These are phyloP conservation scores for Phytophthora pseudosyringae DNA, from an alignment of 352 stramenopile species.

Conservation along the genomic window DNA sequence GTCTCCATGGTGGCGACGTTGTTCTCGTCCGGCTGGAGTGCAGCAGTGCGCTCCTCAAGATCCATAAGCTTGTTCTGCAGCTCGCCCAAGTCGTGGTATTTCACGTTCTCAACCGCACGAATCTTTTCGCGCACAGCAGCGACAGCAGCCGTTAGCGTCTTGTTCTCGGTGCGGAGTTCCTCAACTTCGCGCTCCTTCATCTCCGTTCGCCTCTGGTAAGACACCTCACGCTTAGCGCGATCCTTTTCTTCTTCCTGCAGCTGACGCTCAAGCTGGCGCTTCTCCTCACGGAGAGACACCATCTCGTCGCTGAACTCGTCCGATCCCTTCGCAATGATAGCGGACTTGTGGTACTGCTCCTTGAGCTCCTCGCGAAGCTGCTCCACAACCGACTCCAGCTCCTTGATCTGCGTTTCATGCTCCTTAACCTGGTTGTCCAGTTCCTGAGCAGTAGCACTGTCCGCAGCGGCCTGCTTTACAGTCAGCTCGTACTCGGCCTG, in stretches of 20 bases:
- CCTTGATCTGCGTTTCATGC: constrained; percentile 49
- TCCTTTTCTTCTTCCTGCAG: constrained; percentile 46
- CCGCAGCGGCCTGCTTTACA: constrained; percentile 39
- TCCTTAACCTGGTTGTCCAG: constrained; percentile 50
- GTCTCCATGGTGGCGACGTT: constrained; percentile 45
- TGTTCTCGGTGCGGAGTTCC: constrained; percentile 52
- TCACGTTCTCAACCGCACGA: constrained; percentile 43
- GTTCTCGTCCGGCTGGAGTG: constrained; percentile 41
- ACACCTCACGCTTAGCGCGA: constrained; percentile 46
- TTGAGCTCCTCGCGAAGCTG: constrained; percentile 54
- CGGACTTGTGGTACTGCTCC: constrained; percentile 52
- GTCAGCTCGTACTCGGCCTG: constrained; percentile 55
- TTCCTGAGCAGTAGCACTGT: constrained; percentile 40
- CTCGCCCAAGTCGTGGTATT: constrained; percentile 48
- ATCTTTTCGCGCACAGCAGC: constrained; percentile 53
- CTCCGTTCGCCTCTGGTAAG: constrained; percentile 47
- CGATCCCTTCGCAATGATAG: constrained; percentile 46
- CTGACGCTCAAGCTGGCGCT: constrained; percentile 45
- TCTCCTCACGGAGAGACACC: constrained; percentile 44
- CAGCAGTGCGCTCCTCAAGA: constrained; percentile 46
- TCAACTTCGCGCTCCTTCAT: constrained; percentile 53
- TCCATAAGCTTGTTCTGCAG: constrained; percentile 43
- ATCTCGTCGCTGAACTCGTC: constrained; percentile 62
- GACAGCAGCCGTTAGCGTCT: constrained; percentile 42
- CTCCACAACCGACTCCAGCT: constrained; percentile 52